Evolutionary conservation across 2,329 filamentous ascomycete species (phyloP).

Genomic region (Neurospora sp.): DNA sequence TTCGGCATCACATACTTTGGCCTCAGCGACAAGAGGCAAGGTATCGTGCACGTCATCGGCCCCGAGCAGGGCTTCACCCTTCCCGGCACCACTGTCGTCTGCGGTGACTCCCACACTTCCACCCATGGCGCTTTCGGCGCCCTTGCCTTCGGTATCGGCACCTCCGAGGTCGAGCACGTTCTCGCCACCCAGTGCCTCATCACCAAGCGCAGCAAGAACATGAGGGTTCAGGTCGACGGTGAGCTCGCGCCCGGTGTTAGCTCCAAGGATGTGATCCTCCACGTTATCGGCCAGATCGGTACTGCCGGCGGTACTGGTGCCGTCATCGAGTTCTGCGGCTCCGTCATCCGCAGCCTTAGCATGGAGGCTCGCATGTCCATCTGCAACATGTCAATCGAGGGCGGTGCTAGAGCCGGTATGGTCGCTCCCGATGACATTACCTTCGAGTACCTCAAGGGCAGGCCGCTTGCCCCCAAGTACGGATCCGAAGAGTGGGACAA

Average conservation of each 20-base stretch:
- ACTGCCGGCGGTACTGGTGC: slow-evolving; percentile 90
- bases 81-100: slow-evolving; percentile 92
- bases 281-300: slow-evolving; percentile 88
- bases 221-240: slow-evolving; percentile 92
- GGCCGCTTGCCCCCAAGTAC: slow-evolving; percentile 75
- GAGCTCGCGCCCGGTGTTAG: slow-evolving; percentile 83
- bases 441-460: slow-evolving; percentile 89
- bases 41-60: slow-evolving; percentile 96
- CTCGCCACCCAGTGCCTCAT: slow-evolving; percentile 93
- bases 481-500: slow-evolving; percentile 84
- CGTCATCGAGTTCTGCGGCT: slow-evolving; percentile 96
- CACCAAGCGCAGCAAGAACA: slow-evolving; percentile 94
- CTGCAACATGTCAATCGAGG: slow-evolving; percentile 99
- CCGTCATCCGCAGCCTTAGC: slow-evolving; percentile 76
- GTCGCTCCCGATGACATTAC: slow-evolving; percentile 90
- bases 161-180: slow-evolving; percentile 96
- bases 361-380: slow-evolving; percentile 99
- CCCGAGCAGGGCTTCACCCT: slow-evolving; percentile 98
- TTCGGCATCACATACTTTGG: slow-evolving; percentile 97
- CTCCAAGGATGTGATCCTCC: slow-evolving; percentile 89
- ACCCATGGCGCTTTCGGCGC: slow-evolving; percentile 95
- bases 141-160: slow-evolving; percentile 93
- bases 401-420: slow-evolving; percentile 90
- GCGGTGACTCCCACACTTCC: slow-evolving; percentile 95
- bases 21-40: slow-evolving; percentile 89